These are phyloP conservation scores for Basidiobolus meristosporus DNA, from an alignment of 371 early-diverging fungal species.

Conservation along the genomic window DNA sequence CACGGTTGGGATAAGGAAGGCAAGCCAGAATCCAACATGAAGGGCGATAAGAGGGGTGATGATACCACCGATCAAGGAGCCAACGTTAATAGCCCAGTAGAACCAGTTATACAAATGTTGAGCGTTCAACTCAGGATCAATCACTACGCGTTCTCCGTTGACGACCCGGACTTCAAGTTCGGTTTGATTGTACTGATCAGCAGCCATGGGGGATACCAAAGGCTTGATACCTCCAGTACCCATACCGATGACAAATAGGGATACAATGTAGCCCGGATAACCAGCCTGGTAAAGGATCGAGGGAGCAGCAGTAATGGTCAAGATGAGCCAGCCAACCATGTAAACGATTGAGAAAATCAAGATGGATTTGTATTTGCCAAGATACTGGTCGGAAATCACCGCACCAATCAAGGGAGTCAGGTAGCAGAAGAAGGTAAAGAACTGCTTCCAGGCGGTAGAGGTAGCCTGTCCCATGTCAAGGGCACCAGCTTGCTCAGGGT, in stretches of 20 bases:
- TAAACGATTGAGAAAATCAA: slow-evolving; percentile 41
- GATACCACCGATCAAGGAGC: slow-evolving; percentile 14
- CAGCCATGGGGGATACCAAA: slow-evolving; percentile 46
- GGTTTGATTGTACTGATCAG: slow-evolving; percentile 23
- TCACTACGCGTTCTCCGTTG: slow-evolving; percentile 7
- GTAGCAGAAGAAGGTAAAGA: slow-evolving; percentile 68
- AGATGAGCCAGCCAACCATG: slow-evolving; percentile 35
- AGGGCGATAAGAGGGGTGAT: slow-evolving; percentile 11
- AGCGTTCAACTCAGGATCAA: slow-evolving; percentile 20
- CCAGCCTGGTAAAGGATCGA: slow-evolving; percentile 26
- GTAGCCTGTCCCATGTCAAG: slow-evolving; percentile 23
- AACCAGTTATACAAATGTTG: slow-evolving; percentile 43
- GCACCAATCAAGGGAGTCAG: slow-evolving; percentile 63
- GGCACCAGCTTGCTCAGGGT: slow-evolving; percentile 11
- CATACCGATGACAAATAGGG: slow-evolving; percentile 45
- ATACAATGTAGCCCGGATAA: slow-evolving; percentile 38
- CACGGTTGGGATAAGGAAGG: slow-evolving; percentile 43
- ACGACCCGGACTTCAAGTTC: slow-evolving; percentile 5
- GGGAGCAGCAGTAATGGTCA: slow-evolving; percentile 33
- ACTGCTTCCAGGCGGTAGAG: slow-evolving; percentile 45
- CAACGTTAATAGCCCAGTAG: slow-evolving; percentile 71
- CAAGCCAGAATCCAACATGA: slow-evolving; percentile 11
- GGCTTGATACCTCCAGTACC: slow-evolving; percentile 85
- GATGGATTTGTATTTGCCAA: slow-evolving; percentile 70
- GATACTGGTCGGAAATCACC: slow-evolving; percentile 53